phyloP scores from a whole-genome alignment of 2,329 filamentous ascomycete species.

The Stemphylium beticola region DNA sequence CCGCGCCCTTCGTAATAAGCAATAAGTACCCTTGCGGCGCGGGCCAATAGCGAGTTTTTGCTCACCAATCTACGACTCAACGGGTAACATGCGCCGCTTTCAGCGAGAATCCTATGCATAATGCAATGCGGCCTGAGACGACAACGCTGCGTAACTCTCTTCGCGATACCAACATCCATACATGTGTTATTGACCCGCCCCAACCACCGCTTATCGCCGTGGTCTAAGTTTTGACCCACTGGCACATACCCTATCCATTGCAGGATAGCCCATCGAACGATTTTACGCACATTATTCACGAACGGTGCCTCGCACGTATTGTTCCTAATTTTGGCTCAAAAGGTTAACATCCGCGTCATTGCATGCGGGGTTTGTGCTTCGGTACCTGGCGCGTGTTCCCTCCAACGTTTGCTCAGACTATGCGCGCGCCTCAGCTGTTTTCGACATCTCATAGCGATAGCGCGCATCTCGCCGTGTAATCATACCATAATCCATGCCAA shows the following conservation, averaged over 20 bases:
- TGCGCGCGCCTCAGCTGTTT: background rate
- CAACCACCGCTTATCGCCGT: background rate
- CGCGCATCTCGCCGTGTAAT: background rate
- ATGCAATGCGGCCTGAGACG: background rate
- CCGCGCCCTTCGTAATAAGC: background rate
- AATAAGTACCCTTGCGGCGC: background rate
- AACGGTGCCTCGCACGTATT: background rate
- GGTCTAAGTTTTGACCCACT: background rate
- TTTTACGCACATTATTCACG: background rate
- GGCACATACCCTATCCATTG: background rate
- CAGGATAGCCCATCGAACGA: background rate
- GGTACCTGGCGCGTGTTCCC: background rate
- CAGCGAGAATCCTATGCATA: background rate
- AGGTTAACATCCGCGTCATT: background rate
- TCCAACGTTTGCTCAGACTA: background rate
- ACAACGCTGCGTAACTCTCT: background rate
- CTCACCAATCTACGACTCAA: background rate
- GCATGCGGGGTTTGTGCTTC: background rate
- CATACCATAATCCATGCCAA: background rate
- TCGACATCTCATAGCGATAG: background rate
- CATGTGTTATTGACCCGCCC: conserved; percentile 1
- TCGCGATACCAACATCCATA: background rate
- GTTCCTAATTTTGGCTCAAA: background rate
- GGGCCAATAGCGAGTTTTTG: conserved; percentile 14
- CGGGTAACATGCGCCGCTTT: conserved; percentile 1